Base-by-base conservation (phyloP, 2,329 filamentous ascomycete species). In the Colletotrichum euphorbiae region DNA sequence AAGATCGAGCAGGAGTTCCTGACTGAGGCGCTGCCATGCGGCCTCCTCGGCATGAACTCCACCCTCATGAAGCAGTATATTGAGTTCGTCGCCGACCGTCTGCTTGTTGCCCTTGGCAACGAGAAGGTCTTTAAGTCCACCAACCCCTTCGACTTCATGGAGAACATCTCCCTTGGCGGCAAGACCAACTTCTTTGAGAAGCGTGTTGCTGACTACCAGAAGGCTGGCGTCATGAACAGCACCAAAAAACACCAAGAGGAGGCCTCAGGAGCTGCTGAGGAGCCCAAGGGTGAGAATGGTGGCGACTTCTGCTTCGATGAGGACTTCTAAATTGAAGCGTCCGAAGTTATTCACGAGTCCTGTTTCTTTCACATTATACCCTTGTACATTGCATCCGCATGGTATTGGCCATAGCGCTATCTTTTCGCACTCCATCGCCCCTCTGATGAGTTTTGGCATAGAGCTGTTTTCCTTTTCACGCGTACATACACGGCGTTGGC, bases 131-230 rank as follows among this genome's bases (percentile, higher is more conserved):
- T 97, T 89, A 93, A 96, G 78, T 86, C 91, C 28, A 89, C 91
- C 80, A 99, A 99, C 85, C 96, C 96, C 79, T 99, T 99, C 80
- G 96, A 99, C 87, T 99, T 99, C 83, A 99, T 99, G 96, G 96
- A 99, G 88, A 98, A 97, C 84, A 99, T 99, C 82, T 98, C 96
- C 21, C 89, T 99, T 11, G 93, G 94, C 59, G 96, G 96, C 82
- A 99, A 99, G 92, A 99, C 96, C 80, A 99, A 99, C 90, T 99
- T 99, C 89, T 99, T 99, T 80, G 96, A 99, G 91, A 99, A 99
- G 92, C 93, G 96, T 75, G 96, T 99, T 66, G 96, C 91, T 80
- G 96, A 99, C 78, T 99, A 99, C 89, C 96, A 99, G 84, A 99
- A 99, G 89, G 94, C 96, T 42, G 96, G 96, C 85, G 95, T 99